phyloP scores from a whole-genome alignment of 306 rosid genomes.

The Acacia confusa region DNA sequence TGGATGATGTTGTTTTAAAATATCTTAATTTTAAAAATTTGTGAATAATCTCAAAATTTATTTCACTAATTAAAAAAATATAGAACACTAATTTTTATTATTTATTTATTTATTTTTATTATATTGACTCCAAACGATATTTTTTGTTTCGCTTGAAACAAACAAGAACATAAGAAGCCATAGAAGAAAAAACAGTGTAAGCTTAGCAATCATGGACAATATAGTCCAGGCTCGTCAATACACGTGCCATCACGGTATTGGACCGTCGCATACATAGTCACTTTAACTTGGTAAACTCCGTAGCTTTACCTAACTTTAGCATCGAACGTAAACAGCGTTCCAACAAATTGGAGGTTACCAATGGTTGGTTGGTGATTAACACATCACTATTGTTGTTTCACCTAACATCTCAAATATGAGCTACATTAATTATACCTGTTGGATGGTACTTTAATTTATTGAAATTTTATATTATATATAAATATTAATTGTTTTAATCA shows the following conservation, averaged over 20 bases:
- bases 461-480: too few relatives aligned
- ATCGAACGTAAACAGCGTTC: background rate
- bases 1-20: background rate
- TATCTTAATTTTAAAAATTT: background rate
- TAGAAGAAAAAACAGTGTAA: background rate
- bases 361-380: background rate
- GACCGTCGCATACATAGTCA: constrained; percentile 19
- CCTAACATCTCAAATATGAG: background rate
- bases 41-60: background rate
- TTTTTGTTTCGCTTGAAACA: background rate
- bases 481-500: too few relatives aligned
- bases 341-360: background rate
- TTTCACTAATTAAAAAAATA: background rate
- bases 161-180: background rate
- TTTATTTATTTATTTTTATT: background rate
- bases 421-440: background rate
- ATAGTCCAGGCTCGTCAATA: background rate
- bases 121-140: background rate
- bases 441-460: too few relatives aligned
- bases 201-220: background rate
- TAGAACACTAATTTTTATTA: background rate
- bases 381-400: background rate
- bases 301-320: background rate
- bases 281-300: background rate
- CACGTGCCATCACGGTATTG: constrained; percentile 30